These are phyloP conservation scores for Hirsutella minnesotensis DNA, from an alignment of 2,329 filamentous ascomycete species.

Conservation along the genomic window DNA sequence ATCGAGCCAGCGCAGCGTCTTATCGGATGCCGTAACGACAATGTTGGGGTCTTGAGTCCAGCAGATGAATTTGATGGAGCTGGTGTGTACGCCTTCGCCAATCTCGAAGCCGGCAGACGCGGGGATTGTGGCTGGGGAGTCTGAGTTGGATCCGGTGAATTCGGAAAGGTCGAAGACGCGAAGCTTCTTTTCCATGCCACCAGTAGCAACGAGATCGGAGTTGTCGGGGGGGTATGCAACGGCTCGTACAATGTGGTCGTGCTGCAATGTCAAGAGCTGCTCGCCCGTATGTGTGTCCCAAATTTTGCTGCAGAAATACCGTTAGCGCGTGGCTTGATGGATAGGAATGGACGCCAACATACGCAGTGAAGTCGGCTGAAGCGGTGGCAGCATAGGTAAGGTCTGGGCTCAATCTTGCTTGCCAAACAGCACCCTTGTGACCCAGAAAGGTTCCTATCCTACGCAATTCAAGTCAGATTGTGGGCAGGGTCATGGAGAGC, in stretches of 20 bases:
- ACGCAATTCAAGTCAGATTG: slow-evolving; percentile 22
- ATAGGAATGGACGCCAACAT: slow-evolving; percentile 20
- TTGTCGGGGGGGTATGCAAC: slow-evolving; percentile 79
- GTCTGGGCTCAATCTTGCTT: slow-evolving; percentile 81
- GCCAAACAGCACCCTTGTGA: slow-evolving; percentile 97
- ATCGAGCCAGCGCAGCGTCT: slow-evolving; percentile 91
- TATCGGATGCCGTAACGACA: slow-evolving; percentile 83
- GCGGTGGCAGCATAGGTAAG: slow-evolving; percentile 82
- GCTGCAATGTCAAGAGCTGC: slow-evolving; percentile 73
- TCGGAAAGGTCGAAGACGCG: slow-evolving; percentile 80
- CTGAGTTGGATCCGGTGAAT: slow-evolving; percentile 28
- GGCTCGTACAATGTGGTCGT: slow-evolving; percentile 90
- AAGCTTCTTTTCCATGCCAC: slow-evolving; percentile 92
- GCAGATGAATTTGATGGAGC: slow-evolving; percentile 90
- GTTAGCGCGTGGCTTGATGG: slow-evolving; percentile 10
- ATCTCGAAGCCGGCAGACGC: slow-evolving; percentile 71
- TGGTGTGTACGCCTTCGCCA: slow-evolving; percentile 69
- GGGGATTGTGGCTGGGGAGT: slow-evolving; percentile 34
- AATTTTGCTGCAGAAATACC: slow-evolving; percentile 55
- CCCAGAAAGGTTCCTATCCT: slow-evolving; percentile 98
- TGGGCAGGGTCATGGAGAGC: neutral
- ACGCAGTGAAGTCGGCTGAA: slow-evolving; percentile 93
- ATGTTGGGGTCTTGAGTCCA: slow-evolving; percentile 86
- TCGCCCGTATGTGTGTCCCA: slow-evolving; percentile 97
- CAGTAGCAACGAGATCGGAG: slow-evolving; percentile 79